Evolutionary conservation across 164 flowering plant species (phyloP), one percentile per base, ranked within the genome.

Genomic region (Nymphaea colorata): DNA sequence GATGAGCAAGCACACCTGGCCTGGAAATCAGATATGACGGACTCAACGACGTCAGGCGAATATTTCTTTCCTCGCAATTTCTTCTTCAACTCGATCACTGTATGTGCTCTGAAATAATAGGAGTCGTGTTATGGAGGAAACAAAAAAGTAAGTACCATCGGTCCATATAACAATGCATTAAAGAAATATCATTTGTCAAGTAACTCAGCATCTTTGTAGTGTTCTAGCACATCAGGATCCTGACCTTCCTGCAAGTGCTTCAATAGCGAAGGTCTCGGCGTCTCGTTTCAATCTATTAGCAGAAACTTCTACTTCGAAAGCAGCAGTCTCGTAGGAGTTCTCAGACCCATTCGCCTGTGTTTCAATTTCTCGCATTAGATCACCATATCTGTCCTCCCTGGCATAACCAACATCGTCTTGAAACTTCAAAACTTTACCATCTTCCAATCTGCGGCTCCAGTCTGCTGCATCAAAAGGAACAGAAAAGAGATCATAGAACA

Each of bases 211-310:
- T 5, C 5, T 5, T 10, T 5, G 2, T 10, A 45, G 53, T 5
- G 53, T 45, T 10, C 53, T 5, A 45, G 2, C 11, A 45, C 11
- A 2, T 25, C 36, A 25, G 36, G 36, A 18, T 25, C 41, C 65
- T n/a, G 74, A 91, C 96, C 96, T 93, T 61, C 43, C 63, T 4
- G 91, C 90, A 71, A 93, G 93, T 59, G 83, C 79, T 75, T 77
- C 64, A 65, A 86, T 70, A 10, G 87, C 93, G 68, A 75, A 2
- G 16, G 79, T 81, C 73, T 80, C 87, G 42, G 79, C 91, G 72
- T 84, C 88, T 69, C 75, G 76, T 70, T 62, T 81, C 62, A 61
- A 64, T 70, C 74, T 78, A 67, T 66, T 57, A 4, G 16, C 61
- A 42, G 10, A n/a, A 17, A 62, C 41, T 64, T 62, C 61, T 62